Evolutionary conservation across 306 rosid species (phyloP).

Genomic region (Sphenostylis stenocarpa): DNA sequence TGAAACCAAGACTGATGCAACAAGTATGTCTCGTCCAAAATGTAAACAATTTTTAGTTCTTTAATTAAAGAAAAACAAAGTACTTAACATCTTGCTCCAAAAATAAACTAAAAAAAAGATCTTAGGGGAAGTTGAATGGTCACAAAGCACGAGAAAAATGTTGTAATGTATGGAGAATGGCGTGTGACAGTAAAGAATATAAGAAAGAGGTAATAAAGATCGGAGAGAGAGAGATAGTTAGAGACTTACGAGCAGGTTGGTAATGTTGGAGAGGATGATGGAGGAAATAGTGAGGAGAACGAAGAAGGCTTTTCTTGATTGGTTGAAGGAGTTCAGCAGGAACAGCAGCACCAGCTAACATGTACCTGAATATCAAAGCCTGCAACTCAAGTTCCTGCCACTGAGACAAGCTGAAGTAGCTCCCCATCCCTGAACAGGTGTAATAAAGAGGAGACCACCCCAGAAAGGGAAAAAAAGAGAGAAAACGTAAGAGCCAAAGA

Average conservation of each 20-base stretch:
- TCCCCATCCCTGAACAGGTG: constrained; percentile 62
- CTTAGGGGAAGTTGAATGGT: not conserved
- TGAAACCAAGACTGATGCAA: constrained; percentile 25
- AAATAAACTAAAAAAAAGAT: not conserved
- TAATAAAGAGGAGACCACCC: not conserved
- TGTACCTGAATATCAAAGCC: constrained; percentile 83
- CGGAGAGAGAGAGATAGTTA: not conserved
- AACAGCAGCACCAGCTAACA: constrained; percentile 85
- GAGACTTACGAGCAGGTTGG: constrained; percentile 71
- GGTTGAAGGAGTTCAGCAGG: constrained; percentile 89
- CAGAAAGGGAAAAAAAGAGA: constrained; percentile 17
- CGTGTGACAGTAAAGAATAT: not conserved
- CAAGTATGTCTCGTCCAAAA: constrained; percentile 6
- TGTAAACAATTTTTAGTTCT: not conserved
- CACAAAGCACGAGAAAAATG: constrained; percentile 12
- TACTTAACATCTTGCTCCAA: not conserved
- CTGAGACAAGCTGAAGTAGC: constrained; percentile 80
- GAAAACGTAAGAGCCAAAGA: not conserved
- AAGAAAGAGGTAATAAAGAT: not conserved
- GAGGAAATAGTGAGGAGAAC: constrained; percentile 48
- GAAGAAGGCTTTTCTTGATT: constrained; percentile 77
- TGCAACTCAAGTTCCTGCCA: constrained; percentile 98
- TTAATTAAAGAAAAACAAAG: not conserved
- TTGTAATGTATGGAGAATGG: not conserved
- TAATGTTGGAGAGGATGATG: constrained; percentile 66